A percentile compares a stretch with the other conserved stretches of the same genome.
Evolutionary conservation across 1,284 basidiomycete genomes (phyloP).

Genomic region (Laetiporus sulphureus): DNA sequence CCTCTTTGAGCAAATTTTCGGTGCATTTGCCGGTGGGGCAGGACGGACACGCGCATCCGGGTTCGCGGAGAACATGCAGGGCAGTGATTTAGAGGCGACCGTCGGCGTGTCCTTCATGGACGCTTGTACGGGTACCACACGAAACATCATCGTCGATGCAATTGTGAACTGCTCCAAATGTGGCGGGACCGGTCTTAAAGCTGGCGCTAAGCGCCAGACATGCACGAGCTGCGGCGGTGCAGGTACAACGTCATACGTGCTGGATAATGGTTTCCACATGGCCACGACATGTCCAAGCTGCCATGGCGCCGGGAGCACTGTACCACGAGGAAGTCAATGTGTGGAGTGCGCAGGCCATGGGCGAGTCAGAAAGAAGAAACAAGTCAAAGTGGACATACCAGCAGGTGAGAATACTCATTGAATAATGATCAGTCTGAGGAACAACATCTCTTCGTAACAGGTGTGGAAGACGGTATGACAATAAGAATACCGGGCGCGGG

Average conservation of each 20-base stretch:
- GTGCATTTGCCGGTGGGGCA: constrained; percentile 50
- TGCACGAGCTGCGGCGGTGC: constrained; percentile 84
- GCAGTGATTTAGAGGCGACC: constrained; percentile 81
- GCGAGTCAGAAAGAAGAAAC: constrained; percentile 76
- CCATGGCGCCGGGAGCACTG: constrained; percentile 75
- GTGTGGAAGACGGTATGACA: constrained; percentile 96
- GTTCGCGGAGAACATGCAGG: constrained; percentile 51
- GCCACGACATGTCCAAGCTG: constrained; percentile 87
- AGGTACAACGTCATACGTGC: constrained; percentile 86
- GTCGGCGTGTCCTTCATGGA: constrained; percentile 86
- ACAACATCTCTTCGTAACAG: too few species aligned
- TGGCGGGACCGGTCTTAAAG: constrained; percentile 81
- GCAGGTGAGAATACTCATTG: constrained; percentile 67
- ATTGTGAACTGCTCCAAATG: constrained; percentile 85
- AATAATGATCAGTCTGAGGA: too few species aligned
- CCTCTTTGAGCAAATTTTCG: constrained; percentile 87
- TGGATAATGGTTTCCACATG: constrained; percentile 97
- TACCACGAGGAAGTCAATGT: constrained; percentile 80
- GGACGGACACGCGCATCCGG: constrained; percentile 34
- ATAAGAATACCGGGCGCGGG: constrained; percentile 82
- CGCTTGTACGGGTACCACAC: constrained; percentile 85
- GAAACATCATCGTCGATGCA: constrained; percentile 75
- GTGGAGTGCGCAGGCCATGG: constrained; percentile 82
- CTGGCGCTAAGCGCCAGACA: constrained; percentile 78
- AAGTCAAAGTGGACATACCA: constrained; percentile 82